Evolutionary conservation across 2,329 filamentous ascomycete genomes (phyloP).

Genomic region (Aspergillus piperis): DNA sequence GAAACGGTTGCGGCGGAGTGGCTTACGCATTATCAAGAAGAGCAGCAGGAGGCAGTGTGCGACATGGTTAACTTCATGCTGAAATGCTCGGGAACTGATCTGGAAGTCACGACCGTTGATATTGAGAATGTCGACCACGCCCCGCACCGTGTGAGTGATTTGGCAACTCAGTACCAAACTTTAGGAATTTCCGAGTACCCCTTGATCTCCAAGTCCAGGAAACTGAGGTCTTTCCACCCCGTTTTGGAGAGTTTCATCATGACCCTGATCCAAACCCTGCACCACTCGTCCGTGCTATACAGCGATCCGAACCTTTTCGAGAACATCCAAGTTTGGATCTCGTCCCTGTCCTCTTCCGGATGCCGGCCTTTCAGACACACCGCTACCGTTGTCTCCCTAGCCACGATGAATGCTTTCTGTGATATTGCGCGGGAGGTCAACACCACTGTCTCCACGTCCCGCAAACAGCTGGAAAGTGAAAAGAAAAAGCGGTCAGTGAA

Average conservation of each 20-base stretch:
- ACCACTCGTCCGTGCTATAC: conserved; percentile 80
- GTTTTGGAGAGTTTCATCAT: conserved; percentile 77
- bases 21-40: conserved; percentile 57
- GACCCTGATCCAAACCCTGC: conserved; percentile 72
- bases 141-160: conserved; percentile 72
- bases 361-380: conserved; percentile 93
- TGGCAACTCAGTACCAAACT: conserved; percentile 86
- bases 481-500: conserved; percentile 71
- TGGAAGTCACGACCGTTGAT: conserved; percentile 76
- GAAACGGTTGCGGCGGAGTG: conserved; percentile 61
- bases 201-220: conserved; percentile 78
- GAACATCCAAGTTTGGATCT: conserved; percentile 86
- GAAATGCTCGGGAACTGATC: conserved; percentile 74
- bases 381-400: conserved; percentile 78
- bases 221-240: conserved; percentile 74
- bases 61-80: conserved; percentile 65
- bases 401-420: conserved; percentile 77
- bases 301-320: conserved; percentile 75
- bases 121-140: conserved; percentile 88
- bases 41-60: conserved; percentile 57
- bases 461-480: conserved; percentile 77
- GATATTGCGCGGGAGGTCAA: conserved; percentile 70
- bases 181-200: conserved; percentile 88
- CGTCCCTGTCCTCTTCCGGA: conserved; percentile 83
- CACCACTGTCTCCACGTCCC: conserved; percentile 70